Percentiles rank a stretch among this genome's conserved stretches.
These are phyloP conservation scores for Pelargonium cotyledonis DNA, from an alignment of 441 rosid genomes.

Conservation along the genomic window DNA sequence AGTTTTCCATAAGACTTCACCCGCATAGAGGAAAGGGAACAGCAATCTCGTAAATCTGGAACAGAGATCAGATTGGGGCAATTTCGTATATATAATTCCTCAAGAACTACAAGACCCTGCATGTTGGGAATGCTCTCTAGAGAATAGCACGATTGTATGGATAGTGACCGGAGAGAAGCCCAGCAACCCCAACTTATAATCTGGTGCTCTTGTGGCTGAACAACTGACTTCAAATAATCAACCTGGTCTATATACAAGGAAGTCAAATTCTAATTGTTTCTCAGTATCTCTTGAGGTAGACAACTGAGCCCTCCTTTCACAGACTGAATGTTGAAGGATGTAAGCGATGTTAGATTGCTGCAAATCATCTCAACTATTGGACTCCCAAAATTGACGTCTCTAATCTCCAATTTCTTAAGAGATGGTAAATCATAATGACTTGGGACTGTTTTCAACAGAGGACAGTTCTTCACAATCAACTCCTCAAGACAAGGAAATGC, in stretches of 20 bases:
- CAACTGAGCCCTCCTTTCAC: background rate
- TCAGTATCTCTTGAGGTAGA: background rate
- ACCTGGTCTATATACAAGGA: background rate
- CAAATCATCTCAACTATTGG: background rate
- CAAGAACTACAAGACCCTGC: constrained; percentile 9
- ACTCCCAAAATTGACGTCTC: background rate
- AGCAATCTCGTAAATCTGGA: constrained; percentile 10
- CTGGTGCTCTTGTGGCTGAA: background rate
- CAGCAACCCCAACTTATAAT: constrained; percentile 7
- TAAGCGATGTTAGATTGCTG: background rate
- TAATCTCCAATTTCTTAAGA: constrained; percentile 10
- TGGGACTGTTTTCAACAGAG: background rate
- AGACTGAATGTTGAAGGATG: background rate
- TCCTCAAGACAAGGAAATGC: constrained; percentile 24
- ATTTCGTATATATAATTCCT: background rate
- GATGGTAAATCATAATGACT: constrained; percentile 1
- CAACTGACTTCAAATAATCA: background rate
- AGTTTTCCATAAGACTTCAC: constrained; percentile 8
- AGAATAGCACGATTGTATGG: background rate
- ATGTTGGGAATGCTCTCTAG: background rate
- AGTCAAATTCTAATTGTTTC: background rate
- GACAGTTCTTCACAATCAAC: background rate
- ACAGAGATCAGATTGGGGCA: constrained; percentile 11
- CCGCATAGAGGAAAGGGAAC: background rate
- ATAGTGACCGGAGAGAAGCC: background rate